Base-by-base conservation (phyloP, 148 eudicot species). In the Dysphania ambrosioides region DNA sequence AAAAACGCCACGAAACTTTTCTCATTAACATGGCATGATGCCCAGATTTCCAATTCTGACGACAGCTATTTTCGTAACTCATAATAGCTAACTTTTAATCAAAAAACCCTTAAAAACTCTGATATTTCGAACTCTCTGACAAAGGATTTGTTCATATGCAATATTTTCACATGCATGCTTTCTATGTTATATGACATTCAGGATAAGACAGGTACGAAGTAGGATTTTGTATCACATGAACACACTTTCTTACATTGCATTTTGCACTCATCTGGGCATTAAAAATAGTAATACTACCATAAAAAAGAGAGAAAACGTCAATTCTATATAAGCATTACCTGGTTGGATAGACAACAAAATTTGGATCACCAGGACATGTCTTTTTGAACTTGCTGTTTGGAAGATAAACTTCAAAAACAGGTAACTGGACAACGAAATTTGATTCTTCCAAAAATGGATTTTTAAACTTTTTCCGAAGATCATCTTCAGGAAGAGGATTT, bases 381-480 rank as follows among this genome's bases (percentile, higher is more conserved):
- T 95, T 95, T 73, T 82, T 90, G 63, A 95, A 95, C 77, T 85
- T 85, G 86, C 96, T 85, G 77, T 90, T 92, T 27, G 97, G 98
- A 78, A 86, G 89, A 73, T 85, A 95, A 75, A 95, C 97, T 75
- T 95, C 93, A 81, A 85, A 92, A 31, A 84, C 71, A 24, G 89
- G 88, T 81, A 66, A 71, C 76, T 82, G 88, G 68, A 88, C 83
- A 60, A 85, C 57, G 78, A 86, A 92, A 78, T 73, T 83, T 66
- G 97, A 90, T 83, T 80, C 80, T 41, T 93, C 96, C 16, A 96
- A 91, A 34, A 85, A 84, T 31, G 91, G 88, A 71, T 95, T 92
- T 70, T 82, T 89, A 60, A 95, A 90, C 79, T 86, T 82, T 74
- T 87, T 90, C 18, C 91, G 93, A 79, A 86, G 88, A 71, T 83